phyloP scores from a whole-genome alignment of 83 land plant genomes.

The Isoetes engelmannii region DNA sequence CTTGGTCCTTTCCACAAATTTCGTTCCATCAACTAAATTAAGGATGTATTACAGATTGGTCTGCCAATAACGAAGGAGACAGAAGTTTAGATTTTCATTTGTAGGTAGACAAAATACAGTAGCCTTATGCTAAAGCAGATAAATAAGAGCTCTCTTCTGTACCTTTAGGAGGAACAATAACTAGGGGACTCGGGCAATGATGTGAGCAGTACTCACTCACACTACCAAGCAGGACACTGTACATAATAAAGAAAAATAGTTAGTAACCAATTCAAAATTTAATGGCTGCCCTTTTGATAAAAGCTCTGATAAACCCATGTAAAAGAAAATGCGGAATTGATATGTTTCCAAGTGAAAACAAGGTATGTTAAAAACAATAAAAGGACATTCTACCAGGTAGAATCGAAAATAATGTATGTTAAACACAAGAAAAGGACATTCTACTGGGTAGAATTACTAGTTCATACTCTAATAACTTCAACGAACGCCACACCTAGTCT shows the following conservation, averaged over 20 bases:
- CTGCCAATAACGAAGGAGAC: slow-evolving; percentile 11
- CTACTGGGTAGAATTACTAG: neutral
- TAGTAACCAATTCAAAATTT: neutral
- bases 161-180: slow-evolving; percentile 8
- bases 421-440: neutral
- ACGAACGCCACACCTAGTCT: neutral
- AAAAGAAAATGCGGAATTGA: too few species aligned
- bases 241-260: neutral
- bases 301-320: too few species aligned
- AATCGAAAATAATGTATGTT: neutral
- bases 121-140: neutral
- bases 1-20: too few species aligned
- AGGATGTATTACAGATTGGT: slow-evolving; percentile 5
- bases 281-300: too few species aligned
- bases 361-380: too few species aligned
- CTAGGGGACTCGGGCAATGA: slow-evolving; percentile 2
- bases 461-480: neutral
- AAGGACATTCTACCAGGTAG: neutral
- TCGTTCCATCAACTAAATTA: too few species aligned
- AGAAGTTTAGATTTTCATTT: neutral
- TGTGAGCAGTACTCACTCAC: slow-evolving; percentile 14
- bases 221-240: slow-evolving; percentile 7
- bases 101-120: neutral
- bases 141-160: neutral
- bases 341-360: neutral